phyloP scores from a whole-genome alignment of 108 stramenopile species.

The Discostella stelligeroides region DNA sequence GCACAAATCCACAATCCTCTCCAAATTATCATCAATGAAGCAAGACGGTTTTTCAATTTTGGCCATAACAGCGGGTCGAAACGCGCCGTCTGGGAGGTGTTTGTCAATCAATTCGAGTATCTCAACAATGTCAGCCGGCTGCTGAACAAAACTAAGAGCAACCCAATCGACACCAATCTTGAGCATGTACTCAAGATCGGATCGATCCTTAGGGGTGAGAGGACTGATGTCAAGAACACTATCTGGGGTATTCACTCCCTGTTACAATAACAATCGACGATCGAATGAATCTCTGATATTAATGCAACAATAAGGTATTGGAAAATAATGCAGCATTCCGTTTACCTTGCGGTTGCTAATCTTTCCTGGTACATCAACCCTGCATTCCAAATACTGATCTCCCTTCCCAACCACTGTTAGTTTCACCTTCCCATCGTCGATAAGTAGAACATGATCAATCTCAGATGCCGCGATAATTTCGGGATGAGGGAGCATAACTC shows the following conservation, averaged over 20 bases:
- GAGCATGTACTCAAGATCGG: conserved; percentile 82
- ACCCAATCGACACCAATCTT: conserved; percentile 79
- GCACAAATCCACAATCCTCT: conserved; percentile 75
- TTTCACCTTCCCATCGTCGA: conserved; percentile 90
- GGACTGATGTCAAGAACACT: conserved; percentile 80
- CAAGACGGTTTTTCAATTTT: conserved; percentile 85
- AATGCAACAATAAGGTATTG: background rate
- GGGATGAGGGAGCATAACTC: conserved; percentile 84
- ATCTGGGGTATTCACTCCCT: conserved; percentile 88
- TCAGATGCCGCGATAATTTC: conserved; percentile 75
- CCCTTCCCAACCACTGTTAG: conserved; percentile 72
- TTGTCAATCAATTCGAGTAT: conserved; percentile 56
- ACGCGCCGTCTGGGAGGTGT: conserved; percentile 38
- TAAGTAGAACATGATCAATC: conserved; percentile 67
- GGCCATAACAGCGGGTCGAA: conserved; percentile 73
- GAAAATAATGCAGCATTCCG: background rate
- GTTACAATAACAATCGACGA: background rate
- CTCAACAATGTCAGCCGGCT: conserved; percentile 72
- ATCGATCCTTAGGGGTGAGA: conserved; percentile 84
- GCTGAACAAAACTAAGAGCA: conserved; percentile 81
- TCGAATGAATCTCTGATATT: background rate
- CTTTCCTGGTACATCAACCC: conserved; percentile 78
- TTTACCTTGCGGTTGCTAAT: conserved; percentile 78
- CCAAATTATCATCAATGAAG: conserved; percentile 63
- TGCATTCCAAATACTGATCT: conserved; percentile 68